Base-by-base conservation (phyloP, 306 rosid species). In the Quercus agrifolia region DNA sequence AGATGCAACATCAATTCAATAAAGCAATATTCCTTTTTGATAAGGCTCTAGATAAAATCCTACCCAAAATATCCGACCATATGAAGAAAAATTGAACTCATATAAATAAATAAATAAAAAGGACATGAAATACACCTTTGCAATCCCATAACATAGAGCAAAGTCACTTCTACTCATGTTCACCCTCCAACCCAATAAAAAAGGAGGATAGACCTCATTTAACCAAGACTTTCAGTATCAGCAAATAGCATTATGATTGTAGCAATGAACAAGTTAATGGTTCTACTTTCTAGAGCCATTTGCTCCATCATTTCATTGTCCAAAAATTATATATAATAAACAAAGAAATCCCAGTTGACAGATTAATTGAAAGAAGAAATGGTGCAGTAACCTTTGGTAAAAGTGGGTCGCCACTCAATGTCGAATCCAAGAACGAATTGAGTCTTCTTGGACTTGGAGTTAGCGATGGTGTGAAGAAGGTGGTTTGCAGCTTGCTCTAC, bases 361-460 rank as follows among this genome's bases (percentile, higher is more conserved):
- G 46, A 41, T 41, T 41, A 8, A 41, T 41, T 41, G 46, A 41
- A 41, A 41, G 46, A 41, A 7, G 11, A 41, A 41, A 41, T 11
- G 46, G 11, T 41, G 46, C 54, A 49, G 4, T 35, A 14, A 67
- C 72, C 72, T 67, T 2, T 67, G 9, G 5, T 19, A 21, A 67
- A 67, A 67, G 9, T 67, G 28, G 72, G 72, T 67, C 72, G 52
- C 72, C 72, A 67, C 27, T 67, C 72, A n/a, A 67, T 67, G 51
- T 67, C 72, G n/a, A 67, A 3, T 67, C 72, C 72, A 67, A 67
- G 27, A 6, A 35, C 72, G 52, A 67, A 25, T 19, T 68, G 52
- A n/a, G 52, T 46, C 46, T 41, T 41, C 46, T 41, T 41, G 46
- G 46, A 41, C 46, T 41, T 41, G 46, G 46, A 41, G 46, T 41